These are phyloP conservation scores for Anisodus tanguticus DNA, from an alignment of 257 asterid genomes.

Conservation along the genomic window DNA sequence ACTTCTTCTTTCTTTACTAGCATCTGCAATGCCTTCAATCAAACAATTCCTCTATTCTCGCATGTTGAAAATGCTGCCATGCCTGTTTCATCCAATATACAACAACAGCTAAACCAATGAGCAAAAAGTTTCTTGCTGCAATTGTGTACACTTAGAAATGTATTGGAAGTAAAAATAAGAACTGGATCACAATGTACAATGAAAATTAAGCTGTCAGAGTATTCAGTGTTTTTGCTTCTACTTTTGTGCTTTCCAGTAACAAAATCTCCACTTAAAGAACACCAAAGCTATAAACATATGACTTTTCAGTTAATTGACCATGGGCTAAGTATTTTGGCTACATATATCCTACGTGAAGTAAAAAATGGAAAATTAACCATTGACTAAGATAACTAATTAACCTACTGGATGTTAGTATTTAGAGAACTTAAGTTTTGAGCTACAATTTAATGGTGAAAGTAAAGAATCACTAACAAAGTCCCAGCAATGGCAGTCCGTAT, in stretches of 20 bases:
- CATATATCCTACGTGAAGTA: constrained; percentile 41
- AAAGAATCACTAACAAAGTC: constrained; percentile 59
- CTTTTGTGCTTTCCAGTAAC: constrained; percentile 67
- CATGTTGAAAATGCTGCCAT: constrained; percentile 70
- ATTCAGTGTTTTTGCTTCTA: constrained; percentile 60
- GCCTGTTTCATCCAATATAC: constrained; percentile 42
- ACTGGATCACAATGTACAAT: constrained; percentile 46
- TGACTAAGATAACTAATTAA: background rate
- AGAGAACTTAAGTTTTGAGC: background rate
- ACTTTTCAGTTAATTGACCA: constrained; percentile 42
- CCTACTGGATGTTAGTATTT: background rate
- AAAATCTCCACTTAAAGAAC: constrained; percentile 65
- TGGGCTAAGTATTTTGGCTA: constrained; percentile 42
- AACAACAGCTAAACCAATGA: background rate
- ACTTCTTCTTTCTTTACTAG: constrained; percentile 59
- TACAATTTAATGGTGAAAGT: background rate
- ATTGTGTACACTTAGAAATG: background rate
- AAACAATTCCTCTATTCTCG: constrained; percentile 52
- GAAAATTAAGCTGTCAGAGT: constrained; percentile 55
- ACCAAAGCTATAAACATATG: constrained; percentile 64
- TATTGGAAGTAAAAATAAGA: background rate
- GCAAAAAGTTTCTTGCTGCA: background rate
- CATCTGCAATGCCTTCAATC: constrained; percentile 69
- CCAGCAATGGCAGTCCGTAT: constrained; percentile 84
- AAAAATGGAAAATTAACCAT: constrained; percentile 12